Conservation (phyloP, 2,329 filamentous ascomycete species). For the Arthrobotrys entomopaga region DNA sequence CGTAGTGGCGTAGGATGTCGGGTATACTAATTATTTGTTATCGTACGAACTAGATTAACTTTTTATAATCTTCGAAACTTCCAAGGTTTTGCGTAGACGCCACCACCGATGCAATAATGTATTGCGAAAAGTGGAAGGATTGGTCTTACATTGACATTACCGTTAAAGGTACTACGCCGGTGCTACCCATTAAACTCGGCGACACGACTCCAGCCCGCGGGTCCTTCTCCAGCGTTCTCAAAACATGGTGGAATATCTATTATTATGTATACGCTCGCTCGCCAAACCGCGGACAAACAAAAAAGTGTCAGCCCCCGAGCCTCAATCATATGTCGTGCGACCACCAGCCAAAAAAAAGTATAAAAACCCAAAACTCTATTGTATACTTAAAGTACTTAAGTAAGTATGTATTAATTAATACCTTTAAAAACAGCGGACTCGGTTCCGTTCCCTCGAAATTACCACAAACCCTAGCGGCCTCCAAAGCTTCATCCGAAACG, state of each 20-base stretch:
- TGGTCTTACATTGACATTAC: constrained; percentile 70
- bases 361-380: not conserved
- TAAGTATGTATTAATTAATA: too few species aligned
- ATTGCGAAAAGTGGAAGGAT: not conserved
- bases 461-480: constrained; percentile 71
- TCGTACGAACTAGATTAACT: not conserved
- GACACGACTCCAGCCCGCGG: constrained; percentile 67
- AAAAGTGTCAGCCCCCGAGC: not conserved
- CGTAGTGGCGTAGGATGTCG: constrained; percentile 78
- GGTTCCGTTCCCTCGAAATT: constrained; percentile 73
- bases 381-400: not conserved
- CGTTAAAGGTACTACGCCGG: constrained; percentile 74
- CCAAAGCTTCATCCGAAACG: constrained; percentile 64
- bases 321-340: too few species aligned
- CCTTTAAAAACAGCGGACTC: constrained; percentile 74
- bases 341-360: not conserved
- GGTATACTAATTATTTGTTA: constrained; percentile 65
- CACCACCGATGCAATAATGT: too few species aligned
- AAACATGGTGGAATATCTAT: constrained; percentile 74
- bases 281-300: not conserved
- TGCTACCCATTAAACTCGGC: constrained; percentile 70
- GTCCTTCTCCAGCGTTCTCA: constrained; percentile 68
- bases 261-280: too few species aligned
- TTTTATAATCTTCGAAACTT: not conserved
- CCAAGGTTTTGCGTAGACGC: too few species aligned